phyloP scores from a whole-genome alignment of 129 eudicot species.

The Flaveria bidentis region DNA sequence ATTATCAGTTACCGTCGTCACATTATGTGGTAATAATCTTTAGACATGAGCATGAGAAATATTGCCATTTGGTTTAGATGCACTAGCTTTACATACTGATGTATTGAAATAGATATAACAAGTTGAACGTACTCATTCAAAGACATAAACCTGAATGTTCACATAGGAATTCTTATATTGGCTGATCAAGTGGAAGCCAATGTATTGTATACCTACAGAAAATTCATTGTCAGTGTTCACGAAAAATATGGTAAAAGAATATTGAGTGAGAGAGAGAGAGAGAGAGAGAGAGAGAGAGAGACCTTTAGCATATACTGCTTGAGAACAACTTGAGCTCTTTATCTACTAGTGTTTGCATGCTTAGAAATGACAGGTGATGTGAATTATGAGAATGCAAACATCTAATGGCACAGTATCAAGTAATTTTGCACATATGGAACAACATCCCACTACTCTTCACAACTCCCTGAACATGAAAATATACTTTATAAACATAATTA shows the following conservation, averaged over 20 bases:
- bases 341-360: conserved; percentile 38
- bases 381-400: conserved; percentile 30
- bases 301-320: conserved; percentile 13
- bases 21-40: neutral
- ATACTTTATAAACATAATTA: conserved; percentile 4
- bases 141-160: neutral
- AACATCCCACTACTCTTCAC: conserved; percentile 20
- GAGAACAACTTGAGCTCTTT: conserved; percentile 34
- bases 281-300: conserved; percentile 18
- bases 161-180: conserved; percentile 9
- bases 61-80: neutral
- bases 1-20: neutral
- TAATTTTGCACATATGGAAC: conserved; percentile 30
- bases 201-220: neutral
- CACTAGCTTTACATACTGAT: neutral
- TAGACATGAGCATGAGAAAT: conserved; percentile 3
- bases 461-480: conserved; percentile 27
- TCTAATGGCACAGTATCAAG: conserved; percentile 38
- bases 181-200: conserved; percentile 3
- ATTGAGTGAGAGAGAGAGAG: conserved; percentile 1
- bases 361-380: conserved; percentile 35
- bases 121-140: neutral
- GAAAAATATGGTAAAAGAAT: neutral
- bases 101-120: neutral
- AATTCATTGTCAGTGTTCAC: neutral